Conservation (phyloP, 1,284 basidiomycete genomes). For the Heterobasidion occidentale region DNA sequence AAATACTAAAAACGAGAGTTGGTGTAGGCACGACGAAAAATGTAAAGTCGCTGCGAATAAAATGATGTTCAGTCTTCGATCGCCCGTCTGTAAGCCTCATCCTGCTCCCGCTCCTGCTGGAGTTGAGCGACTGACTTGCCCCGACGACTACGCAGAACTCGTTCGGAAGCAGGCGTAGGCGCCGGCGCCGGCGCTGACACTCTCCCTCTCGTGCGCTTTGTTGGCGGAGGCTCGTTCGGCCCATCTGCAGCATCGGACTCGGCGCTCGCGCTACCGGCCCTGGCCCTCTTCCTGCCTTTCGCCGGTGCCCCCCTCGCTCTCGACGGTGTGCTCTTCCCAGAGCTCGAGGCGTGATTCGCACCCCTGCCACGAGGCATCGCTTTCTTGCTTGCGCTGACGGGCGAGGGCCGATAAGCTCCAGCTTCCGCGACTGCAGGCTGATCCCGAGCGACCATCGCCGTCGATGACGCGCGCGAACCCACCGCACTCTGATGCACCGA, state of each 20-base stretch:
- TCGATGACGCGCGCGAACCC: background rate
- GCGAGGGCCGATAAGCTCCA: background rate
- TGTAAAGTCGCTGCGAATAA: background rate
- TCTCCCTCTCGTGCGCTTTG: conserved; percentile 17
- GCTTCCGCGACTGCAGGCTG: background rate
- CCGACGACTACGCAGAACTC: conserved; percentile 31
- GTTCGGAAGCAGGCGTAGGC: background rate
- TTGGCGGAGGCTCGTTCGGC: conserved; percentile 5
- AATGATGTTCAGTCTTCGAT: conserved; percentile 19
- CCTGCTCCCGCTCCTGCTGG: conserved; percentile 37
- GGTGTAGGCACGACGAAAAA: background rate
- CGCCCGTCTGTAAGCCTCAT: conserved; percentile 40
- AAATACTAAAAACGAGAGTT: background rate
- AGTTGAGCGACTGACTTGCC: conserved; percentile 40
- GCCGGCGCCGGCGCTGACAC: conserved; percentile 1
- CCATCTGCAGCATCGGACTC: conserved; percentile 4
- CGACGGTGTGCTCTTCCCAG: background rate
- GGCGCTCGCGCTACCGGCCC: background rate
- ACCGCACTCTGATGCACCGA: conserved; percentile 10
- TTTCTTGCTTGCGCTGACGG: background rate
- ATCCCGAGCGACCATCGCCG: background rate
- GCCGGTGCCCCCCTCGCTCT: background rate
- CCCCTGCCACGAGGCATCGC: background rate
- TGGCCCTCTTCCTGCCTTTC: background rate
- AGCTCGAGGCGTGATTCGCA: background rate